A percentile compares a stretch with the other conserved stretches of the same genome.
phyloP scores from a whole-genome alignment of 768 basidiomycete genomes.

The Hygrocybe coccinea region DNA sequence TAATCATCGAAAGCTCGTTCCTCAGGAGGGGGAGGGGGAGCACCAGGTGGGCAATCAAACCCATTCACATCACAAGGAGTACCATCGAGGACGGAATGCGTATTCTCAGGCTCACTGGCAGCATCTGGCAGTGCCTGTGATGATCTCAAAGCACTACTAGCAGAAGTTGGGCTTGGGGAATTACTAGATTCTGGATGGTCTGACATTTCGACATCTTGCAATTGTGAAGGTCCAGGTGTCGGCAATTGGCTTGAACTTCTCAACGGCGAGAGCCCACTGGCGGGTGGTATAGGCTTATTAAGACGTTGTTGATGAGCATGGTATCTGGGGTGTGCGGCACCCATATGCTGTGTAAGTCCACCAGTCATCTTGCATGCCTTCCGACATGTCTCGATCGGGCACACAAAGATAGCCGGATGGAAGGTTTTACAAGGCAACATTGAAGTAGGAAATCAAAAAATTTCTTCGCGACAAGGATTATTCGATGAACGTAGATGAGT shows the following conservation, averaged over 20 bases:
- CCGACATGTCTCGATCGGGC: not conserved
- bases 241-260: not conserved
- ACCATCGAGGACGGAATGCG: not conserved
- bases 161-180: not conserved
- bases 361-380: not conserved
- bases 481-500: too few relatives aligned
- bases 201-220: too few relatives aligned
- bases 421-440: not conserved
- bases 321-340: not conserved
- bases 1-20: slow-evolving; percentile 1
- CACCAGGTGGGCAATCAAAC: not conserved
- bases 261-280: not conserved
- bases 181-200: too few relatives aligned
- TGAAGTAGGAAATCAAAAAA: not conserved
- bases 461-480: not conserved
- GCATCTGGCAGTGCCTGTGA: slow-evolving; percentile 5
- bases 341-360: not conserved
- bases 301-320: not conserved
- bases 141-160: not conserved
- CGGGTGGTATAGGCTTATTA: not conserved
- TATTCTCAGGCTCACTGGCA: slow-evolving; percentile 21
- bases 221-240: not conserved
- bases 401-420: not conserved
- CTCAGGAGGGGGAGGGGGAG: not conserved
- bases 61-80: slow-evolving; percentile 2